phyloP scores from a whole-genome alignment of 768 basidiomycete genomes.

The Tulasnella sp. region DNA sequence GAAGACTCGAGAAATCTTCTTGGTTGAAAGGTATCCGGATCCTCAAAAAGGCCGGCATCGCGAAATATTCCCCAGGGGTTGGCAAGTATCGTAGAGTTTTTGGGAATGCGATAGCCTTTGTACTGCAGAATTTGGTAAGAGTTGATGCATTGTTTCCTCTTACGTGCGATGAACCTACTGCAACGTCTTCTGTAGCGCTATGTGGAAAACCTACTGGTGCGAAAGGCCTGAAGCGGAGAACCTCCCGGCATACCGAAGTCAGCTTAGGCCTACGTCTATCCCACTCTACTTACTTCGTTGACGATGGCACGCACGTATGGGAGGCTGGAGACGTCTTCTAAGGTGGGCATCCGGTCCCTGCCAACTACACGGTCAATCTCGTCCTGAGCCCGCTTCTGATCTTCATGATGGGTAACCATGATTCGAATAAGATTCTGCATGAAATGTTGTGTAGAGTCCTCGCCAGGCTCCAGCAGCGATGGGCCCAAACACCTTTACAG shows the following conservation, averaged over 20 bases:
- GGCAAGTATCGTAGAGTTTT: conserved; percentile 11
- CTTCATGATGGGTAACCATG: conserved; percentile 33
- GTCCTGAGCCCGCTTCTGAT: conserved; percentile 46
- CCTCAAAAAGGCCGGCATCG: conserved; percentile 42
- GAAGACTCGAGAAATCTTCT: conserved; percentile 36
- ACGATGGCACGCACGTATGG: conserved; percentile 46
- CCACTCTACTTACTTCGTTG: conserved; percentile 38
- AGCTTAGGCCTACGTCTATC: not conserved
- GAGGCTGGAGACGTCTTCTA: conserved; percentile 39
- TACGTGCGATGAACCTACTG: not conserved
- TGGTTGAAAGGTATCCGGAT: conserved; percentile 44
- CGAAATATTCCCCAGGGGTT: conserved; percentile 29
- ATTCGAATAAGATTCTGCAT: not conserved
- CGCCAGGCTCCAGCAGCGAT: not conserved
- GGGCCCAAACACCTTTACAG: not conserved
- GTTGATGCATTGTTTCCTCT: not conserved
- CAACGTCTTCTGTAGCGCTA: not conserved
- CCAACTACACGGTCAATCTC: conserved; percentile 44
- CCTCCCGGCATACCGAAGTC: not conserved
- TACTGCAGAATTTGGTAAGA: not conserved
- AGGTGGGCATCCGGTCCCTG: conserved; percentile 33
- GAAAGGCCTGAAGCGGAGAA: conserved; percentile 28
- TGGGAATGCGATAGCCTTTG: conserved; percentile 19
- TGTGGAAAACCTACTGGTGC: conserved; percentile 36
- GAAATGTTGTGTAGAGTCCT: not conserved